Conservation (phyloP, 768 basidiomycete species). For the Tylopilus vinaceipallidus region DNA sequence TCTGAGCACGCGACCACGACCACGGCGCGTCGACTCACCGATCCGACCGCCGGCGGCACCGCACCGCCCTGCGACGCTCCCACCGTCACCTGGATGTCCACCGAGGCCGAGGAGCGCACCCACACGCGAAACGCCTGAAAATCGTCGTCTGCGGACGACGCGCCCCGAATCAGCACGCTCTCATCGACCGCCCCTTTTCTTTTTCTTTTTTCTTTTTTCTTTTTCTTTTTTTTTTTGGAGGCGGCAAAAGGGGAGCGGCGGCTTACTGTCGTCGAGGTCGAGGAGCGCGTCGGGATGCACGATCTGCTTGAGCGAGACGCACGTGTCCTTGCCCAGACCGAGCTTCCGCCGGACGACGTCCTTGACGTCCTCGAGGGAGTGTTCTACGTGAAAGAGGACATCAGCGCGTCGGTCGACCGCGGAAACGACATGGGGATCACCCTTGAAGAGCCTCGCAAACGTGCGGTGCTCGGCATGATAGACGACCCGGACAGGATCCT, state of each 20-base stretch:
- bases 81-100: conserved; percentile 38
- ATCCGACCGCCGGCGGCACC: background rate
- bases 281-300: conserved; percentile 49
- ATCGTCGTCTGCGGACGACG: conserved; percentile 58
- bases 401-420: conserved; percentile 2
- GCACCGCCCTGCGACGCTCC: background rate
- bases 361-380: conserved; percentile 57
- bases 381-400: conserved; percentile 42
- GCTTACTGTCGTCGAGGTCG: conserved; percentile 74
- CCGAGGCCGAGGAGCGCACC: conserved; percentile 36
- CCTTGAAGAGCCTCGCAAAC: conserved; percentile 44
- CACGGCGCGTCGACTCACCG: conserved; percentile 9
- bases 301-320: conserved; percentile 49
- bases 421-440: conserved; percentile 21
- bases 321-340: conserved; percentile 38
- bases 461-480: conserved; percentile 35
- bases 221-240: too few species aligned
- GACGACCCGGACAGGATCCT: conserved; percentile 30
- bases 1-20: background rate
- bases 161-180: background rate
- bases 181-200: too few species aligned
- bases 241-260: too few species aligned
- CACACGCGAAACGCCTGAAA: conserved; percentile 67
- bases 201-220: too few species aligned
- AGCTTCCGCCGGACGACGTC: conserved; percentile 62